phyloP scores from a whole-genome alignment of 2,329 filamentous ascomycete species.

The Cordyceps fumosorosea region DNA sequence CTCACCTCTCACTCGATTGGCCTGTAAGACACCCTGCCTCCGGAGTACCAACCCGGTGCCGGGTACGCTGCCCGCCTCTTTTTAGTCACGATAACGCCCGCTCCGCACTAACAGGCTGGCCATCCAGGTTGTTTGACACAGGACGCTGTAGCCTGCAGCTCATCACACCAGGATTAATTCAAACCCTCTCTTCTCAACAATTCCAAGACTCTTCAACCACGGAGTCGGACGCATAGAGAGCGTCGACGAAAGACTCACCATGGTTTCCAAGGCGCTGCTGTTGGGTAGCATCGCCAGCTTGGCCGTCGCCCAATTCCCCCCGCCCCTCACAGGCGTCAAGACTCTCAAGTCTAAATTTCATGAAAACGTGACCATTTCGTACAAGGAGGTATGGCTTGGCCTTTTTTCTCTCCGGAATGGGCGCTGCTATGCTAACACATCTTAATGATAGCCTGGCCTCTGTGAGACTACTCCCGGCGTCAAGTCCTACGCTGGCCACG shows the following conservation, averaged over 20 bases:
- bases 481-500: constrained; percentile 60
- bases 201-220: neutral
- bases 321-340: constrained; percentile 29
- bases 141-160: neutral
- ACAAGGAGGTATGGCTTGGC: constrained; percentile 42
- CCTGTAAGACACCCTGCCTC: neutral
- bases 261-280: constrained; percentile 13
- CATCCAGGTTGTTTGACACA: neutral
- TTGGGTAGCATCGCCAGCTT: constrained; percentile 18
- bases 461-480: constrained; percentile 51
- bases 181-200: neutral
- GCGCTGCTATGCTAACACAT: constrained; percentile 22
- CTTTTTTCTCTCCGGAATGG: constrained; percentile 15
- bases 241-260: neutral
- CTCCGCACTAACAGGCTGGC: neutral
- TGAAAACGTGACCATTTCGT: constrained; percentile 53
- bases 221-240: neutral
- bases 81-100: neutral
- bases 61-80: neutral
- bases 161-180: too few relatives aligned
- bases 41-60: neutral
- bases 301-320: constrained; percentile 25
- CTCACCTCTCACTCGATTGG: neutral
- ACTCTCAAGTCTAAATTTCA: constrained; percentile 53
- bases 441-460: constrained; percentile 41